These are phyloP conservation scores for Aphanomyces astaci DNA, from an alignment of 352 stramenopile species.

Conservation along the genomic window DNA sequence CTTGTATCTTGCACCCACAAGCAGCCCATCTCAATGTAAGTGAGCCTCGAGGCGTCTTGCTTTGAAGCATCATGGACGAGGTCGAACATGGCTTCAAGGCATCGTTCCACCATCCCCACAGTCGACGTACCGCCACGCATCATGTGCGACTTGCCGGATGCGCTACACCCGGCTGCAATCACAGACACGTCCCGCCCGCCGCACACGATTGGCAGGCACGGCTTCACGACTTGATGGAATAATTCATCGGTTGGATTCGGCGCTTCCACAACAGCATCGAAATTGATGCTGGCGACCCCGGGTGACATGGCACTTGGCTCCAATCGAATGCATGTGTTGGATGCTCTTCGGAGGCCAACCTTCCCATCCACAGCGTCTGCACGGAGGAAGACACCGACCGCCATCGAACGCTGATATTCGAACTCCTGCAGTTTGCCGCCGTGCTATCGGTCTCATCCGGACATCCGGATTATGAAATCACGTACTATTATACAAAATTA, in stretches of 20 bases:
- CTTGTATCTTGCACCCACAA: neutral
- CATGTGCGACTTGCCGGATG: constrained; percentile 49
- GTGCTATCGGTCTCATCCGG: too few species aligned
- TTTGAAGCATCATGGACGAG: neutral
- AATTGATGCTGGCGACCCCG: constrained; percentile 64
- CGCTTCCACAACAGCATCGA: constrained; percentile 61
- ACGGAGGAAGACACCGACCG: constrained; percentile 12
- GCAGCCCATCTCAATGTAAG: constrained; percentile 8
- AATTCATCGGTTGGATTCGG: constrained; percentile 29
- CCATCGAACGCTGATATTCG: neutral
- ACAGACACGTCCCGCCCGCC: constrained; percentile 36
- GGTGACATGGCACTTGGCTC: constrained; percentile 73
- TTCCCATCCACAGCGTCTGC: neutral
- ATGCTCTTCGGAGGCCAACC: constrained; percentile 46
- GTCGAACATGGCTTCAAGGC: neutral
- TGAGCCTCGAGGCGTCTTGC: neutral
- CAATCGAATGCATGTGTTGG: constrained; percentile 49
- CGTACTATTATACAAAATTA: too few species aligned
- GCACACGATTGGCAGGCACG: constrained; percentile 26
- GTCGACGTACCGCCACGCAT: constrained; percentile 35
- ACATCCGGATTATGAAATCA: too few species aligned
- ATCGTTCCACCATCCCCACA: constrained; percentile 34
- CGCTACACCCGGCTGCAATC: constrained; percentile 37
- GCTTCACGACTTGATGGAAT: constrained; percentile 38
- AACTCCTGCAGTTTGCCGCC: neutral